Base-by-base conservation (phyloP, 257 asterid genomes). In the Scutellaria minor region DNA sequence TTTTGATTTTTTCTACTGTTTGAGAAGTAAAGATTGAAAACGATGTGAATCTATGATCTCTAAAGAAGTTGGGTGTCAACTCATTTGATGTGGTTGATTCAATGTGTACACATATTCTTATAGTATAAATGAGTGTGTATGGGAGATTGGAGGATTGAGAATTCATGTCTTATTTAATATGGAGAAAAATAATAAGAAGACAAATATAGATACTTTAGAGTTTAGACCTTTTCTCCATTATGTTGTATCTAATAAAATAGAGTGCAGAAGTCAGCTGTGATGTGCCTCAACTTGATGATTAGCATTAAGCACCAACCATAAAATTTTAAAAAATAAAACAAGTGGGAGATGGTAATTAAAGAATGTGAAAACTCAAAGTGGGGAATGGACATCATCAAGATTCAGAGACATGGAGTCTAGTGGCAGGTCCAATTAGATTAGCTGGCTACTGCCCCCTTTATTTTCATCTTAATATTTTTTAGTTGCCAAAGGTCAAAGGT, bases 281-380 rank as follows among this genome's bases (percentile, higher is more conserved):
- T 47, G 6, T 41, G 51, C 11, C 56, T 70, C 24, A 8, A 35
- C 31, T 44, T 31, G 42, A 57, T 59, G 27, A 67, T 58, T 58
- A 35, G 74, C 69, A 68, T 37, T 75, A 22, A 35, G 74, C 69
- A 68, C 47, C 79, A 22, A 63, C 76, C 47, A 68, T 42, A 0
- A 31, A 55, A 64, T 50, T 50, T 72, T 59, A 40, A 15, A 15
- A 62, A 4, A 50, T 60, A 50, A 9, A 6, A 73, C 57, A 73
- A 63, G 48, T 73, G 51, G 77, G 22, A n/a, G 55, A 24, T 69
- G n/a, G 24, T 39, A 18, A 55, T 3, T 48, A 22, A 40, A 9
- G 10, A 40, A 69, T n/a, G 31, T 5, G 50, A 14, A 61, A 6
- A 39, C 10, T 61, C 11, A 11, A 59, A 51, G 35, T 27, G 46